Conservation (phyloP, 345 rosid genomes). For the Conringia planisiliqua region DNA sequence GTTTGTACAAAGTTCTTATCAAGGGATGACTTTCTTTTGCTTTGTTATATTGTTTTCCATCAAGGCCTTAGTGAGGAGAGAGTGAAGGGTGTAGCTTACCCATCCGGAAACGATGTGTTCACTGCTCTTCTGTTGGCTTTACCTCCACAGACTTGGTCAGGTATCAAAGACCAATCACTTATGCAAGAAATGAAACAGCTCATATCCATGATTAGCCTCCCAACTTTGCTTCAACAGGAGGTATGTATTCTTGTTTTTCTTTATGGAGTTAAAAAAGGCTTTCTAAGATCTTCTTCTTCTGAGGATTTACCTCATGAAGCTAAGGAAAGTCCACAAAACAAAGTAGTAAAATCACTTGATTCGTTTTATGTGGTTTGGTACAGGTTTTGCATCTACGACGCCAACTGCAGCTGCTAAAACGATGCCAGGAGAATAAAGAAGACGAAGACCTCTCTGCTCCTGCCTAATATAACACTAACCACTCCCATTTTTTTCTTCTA, state of each 20-base stretch:
- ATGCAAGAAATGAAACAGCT: conserved; percentile 48
- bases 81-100: conserved; percentile 43
- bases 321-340: neutral
- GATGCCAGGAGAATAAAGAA: conserved; percentile 66
- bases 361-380: neutral
- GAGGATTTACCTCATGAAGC: neutral
- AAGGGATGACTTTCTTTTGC: neutral
- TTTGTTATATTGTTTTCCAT: conserved; percentile 10
- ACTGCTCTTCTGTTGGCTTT: conserved; percentile 83
- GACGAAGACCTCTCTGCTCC: conserved; percentile 70
- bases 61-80: conserved; percentile 55
- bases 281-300: neutral
- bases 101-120: conserved; percentile 60
- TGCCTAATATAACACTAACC: conserved; percentile 11
- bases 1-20: neutral
- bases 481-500: neutral
- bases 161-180: conserved; percentile 62
- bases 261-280: neutral
- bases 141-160: conserved; percentile 74
- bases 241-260: conserved; percentile 27
- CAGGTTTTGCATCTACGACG: conserved; percentile 74
- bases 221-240: conserved; percentile 85
- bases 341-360: neutral
- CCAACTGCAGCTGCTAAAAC: conserved; percentile 64
- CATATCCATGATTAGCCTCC: conserved; percentile 51